A percentile compares a stretch with the other conserved stretches of the same genome.
These are phyloP conservation scores for Hanseniaspora taiwanica DNA, from an alignment of 805 yeast genomes.

Conservation along the genomic window DNA sequence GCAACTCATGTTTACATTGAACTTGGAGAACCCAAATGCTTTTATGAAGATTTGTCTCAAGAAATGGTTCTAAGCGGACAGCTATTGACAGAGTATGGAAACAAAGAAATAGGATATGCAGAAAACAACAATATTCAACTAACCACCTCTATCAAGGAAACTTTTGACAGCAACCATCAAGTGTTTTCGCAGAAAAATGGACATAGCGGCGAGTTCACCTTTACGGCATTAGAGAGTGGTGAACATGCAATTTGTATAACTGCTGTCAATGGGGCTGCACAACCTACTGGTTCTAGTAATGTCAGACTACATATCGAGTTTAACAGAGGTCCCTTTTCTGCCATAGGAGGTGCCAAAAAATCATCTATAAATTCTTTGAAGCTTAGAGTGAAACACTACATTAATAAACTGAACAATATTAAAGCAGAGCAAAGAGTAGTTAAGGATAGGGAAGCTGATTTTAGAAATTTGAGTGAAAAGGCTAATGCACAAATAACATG, in stretches of 20 bases:
- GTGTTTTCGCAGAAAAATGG: slow-evolving; percentile 56
- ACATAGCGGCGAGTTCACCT: slow-evolving; percentile 56
- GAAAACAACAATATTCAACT: slow-evolving; percentile 45
- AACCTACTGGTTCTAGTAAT: slow-evolving; percentile 15
- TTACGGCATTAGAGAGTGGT: slow-evolving; percentile 72
- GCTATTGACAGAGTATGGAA: slow-evolving; percentile 49
- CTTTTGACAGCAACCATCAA: slow-evolving; percentile 71
- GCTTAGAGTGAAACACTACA: slow-evolving; percentile 42
- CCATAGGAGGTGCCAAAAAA: slow-evolving; percentile 49
- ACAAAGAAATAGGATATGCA: slow-evolving; percentile 30
- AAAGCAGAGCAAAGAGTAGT: slow-evolving; percentile 53
- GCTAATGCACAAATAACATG: slow-evolving; percentile 60
- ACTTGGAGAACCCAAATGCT: slow-evolving; percentile 69
- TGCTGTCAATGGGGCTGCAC: slow-evolving; percentile 11
- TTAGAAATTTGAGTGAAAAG: slow-evolving; percentile 65
- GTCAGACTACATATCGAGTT: slow-evolving; percentile 68
- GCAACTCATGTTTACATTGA: slow-evolving; percentile 61
- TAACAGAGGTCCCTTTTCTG: slow-evolving; percentile 50
- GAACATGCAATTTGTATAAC: slow-evolving; percentile 76
- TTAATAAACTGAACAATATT: slow-evolving; percentile 42
- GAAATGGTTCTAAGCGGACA: slow-evolving; percentile 73
- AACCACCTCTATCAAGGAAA: slow-evolving; percentile 34
- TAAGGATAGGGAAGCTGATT: slow-evolving; percentile 54
- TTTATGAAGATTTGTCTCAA: slow-evolving; percentile 64
- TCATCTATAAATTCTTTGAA: slow-evolving; percentile 40